These are phyloP conservation scores for Populus davidiana DNA, from an alignment of 345 rosid genomes.

Conservation along the genomic window DNA sequence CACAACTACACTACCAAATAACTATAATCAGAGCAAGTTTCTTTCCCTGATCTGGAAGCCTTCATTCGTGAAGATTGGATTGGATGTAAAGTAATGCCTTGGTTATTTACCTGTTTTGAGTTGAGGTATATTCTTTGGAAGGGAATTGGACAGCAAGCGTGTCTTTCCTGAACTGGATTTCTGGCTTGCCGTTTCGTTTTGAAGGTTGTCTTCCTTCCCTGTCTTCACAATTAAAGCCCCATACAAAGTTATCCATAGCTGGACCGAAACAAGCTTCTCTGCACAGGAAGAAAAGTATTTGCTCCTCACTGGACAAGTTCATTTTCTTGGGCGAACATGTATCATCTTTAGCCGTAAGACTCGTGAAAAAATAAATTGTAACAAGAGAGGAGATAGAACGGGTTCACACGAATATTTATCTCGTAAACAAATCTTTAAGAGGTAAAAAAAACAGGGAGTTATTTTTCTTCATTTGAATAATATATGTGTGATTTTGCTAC, in stretches of 20 bases:
- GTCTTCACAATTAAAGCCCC: no score
- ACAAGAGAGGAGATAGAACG: neutral
- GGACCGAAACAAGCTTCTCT: no score
- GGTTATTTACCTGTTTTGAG: neutral
- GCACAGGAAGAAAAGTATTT: neutral
- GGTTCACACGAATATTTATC: neutral
- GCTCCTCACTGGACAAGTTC: neutral
- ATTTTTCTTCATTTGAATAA: neutral
- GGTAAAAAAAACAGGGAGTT: neutral
- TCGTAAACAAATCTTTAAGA: neutral
- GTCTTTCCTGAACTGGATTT: no score
- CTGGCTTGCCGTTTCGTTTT: no score
- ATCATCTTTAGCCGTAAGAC: neutral
- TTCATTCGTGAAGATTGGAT: neutral
- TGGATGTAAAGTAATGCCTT: constrained; percentile 3
- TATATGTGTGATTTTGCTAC: neutral
- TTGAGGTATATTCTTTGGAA: constrained; percentile 1
- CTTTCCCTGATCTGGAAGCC: neutral
- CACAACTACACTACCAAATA: no score
- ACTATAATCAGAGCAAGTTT: neutral
- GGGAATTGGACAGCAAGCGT: no score
- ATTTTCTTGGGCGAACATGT: neutral
- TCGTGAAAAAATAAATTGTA: no score
- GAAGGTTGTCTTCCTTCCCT: no score
- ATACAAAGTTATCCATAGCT: neutral